These are phyloP conservation scores for Lantana camara DNA, from an alignment of 257 asterid species.

Conservation along the genomic window DNA sequence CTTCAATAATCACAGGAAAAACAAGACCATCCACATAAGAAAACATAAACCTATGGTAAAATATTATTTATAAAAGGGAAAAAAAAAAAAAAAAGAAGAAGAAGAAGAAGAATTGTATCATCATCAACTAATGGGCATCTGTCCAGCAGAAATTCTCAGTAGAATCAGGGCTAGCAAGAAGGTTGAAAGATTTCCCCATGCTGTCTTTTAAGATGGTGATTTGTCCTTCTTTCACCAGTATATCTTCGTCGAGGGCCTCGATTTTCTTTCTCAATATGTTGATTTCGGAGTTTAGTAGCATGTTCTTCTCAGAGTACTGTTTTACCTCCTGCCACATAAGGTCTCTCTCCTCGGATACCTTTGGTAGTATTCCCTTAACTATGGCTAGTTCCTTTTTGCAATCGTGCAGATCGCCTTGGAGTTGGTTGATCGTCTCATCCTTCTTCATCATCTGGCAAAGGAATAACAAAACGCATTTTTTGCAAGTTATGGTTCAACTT, in stretches of 20 bases:
- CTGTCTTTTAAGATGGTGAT: slow-evolving; percentile 87
- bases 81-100: too few relatives aligned
- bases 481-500: too few relatives aligned
- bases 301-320: slow-evolving; percentile 70
- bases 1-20: slow-evolving; percentile 32
- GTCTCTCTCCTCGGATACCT: slow-evolving; percentile 92
- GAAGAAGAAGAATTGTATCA: neutral
- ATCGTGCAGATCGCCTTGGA: slow-evolving; percentile 73
- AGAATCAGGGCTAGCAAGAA: slow-evolving; percentile 78
- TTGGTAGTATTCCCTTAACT: slow-evolving; percentile 73
- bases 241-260: slow-evolving; percentile 87
- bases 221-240: slow-evolving; percentile 93
- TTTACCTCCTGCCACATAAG: slow-evolving; percentile 86
- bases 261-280: slow-evolving; percentile 73
- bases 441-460: slow-evolving; percentile 69
- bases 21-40: neutral
- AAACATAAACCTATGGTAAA: neutral
- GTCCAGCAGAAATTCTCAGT: slow-evolving; percentile 50
- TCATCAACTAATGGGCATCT: slow-evolving; percentile 19
- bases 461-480: neutral
- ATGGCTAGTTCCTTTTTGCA: slow-evolving; percentile 69
- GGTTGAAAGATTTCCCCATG: slow-evolving; percentile 69
- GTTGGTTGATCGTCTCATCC: slow-evolving; percentile 71
- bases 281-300: slow-evolving; percentile 72
- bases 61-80: too few relatives aligned